Base-by-base conservation (phyloP, 1,284 basidiomycete genomes). In the Agroathelia rolfsii region DNA sequence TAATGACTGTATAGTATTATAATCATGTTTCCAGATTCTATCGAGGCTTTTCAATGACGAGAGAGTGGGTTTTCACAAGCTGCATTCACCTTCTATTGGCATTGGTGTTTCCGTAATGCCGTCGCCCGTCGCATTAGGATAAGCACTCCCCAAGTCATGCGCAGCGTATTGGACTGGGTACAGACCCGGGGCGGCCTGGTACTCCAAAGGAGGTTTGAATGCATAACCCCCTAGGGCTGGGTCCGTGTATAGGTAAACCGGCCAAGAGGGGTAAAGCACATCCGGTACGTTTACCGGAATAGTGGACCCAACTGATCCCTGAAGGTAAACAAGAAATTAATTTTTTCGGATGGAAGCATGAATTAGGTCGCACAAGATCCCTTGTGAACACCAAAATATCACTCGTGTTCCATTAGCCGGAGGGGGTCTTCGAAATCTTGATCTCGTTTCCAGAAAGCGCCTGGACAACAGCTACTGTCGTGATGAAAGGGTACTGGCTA, bases 341-440 rank as follows among this genome's bases (percentile, higher is more conserved):
- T 21, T 36, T 11, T 13, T 3, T n/a, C 21, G 14, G n/a, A 5
- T 13, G 24, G 8, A 8, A 12, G n/a, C n/a, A n/a, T 5, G 15
- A 10, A 8, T 21, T 12, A n/a, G 35, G 36, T 13, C 35, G 41
- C 1, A 61, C 61, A 11, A 57, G 48, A 44, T 67, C 58, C 43
- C 59, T 68, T 63, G 69, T 64, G 50, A 69, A 72, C 15, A 58
- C 55, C 49, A 58, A 58, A 7, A 67, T 50, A 40, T 69, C 66
- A 0, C 53, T 54, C 0, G 44, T 35, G 34, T 63, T 57, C 28
- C 39, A 50, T 1, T 48, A 48, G 3, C 64, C 63, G 36, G 56
- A 43, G 2, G 45, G 21, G 18, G 46, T 44, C 10, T 43, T 47
- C 2, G 45, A 34, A 6, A 52, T 28, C 2, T 59, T 63, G 11